phyloP scores from a whole-genome alignment of 805 yeast genomes.

The Geotrichum ghanense region DNA sequence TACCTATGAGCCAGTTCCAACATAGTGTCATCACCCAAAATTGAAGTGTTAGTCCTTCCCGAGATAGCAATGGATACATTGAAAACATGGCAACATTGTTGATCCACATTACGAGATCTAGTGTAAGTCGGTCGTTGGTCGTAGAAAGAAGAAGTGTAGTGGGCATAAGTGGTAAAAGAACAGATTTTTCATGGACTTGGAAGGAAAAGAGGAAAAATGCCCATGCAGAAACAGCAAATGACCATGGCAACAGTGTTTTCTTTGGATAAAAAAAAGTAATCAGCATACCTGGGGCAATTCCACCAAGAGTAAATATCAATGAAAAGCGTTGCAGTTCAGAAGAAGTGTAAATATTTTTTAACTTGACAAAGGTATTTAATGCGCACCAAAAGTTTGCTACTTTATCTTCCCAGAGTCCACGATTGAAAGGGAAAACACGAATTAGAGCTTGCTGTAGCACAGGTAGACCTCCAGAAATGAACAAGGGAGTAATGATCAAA shows the following conservation, averaged over 20 bases:
- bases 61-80: constrained; percentile 73
- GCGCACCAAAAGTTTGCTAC: constrained; percentile 98
- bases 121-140: constrained; percentile 39
- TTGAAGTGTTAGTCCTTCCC: constrained; percentile 66
- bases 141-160: constrained; percentile 50
- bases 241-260: constrained; percentile 49
- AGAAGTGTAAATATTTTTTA: constrained; percentile 41
- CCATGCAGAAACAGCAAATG: constrained; percentile 73
- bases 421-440: constrained; percentile 80
- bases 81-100: constrained; percentile 77
- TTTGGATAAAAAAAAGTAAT: constrained; percentile 40
- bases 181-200: constrained; percentile 93
- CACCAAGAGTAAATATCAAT: constrained; percentile 26
- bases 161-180: constrained; percentile 79
- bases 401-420: constrained; percentile 95
- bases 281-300: constrained; percentile 46
- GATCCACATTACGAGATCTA: constrained; percentile 79
- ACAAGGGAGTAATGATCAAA: constrained; percentile 48
- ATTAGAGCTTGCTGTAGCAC: constrained; percentile 45
- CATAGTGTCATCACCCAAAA: constrained; percentile 48
- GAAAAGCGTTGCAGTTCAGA: constrained; percentile 48
- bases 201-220: constrained; percentile 83
- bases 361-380: constrained; percentile 67
- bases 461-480: constrained; percentile 26
- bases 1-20: constrained; percentile 74